Percentiles rank a stretch among this genome's conserved stretches.
These are phyloP conservation scores for Marasmius oreades DNA, from an alignment of 1,284 basidiomycete species.

Conservation along the genomic window DNA sequence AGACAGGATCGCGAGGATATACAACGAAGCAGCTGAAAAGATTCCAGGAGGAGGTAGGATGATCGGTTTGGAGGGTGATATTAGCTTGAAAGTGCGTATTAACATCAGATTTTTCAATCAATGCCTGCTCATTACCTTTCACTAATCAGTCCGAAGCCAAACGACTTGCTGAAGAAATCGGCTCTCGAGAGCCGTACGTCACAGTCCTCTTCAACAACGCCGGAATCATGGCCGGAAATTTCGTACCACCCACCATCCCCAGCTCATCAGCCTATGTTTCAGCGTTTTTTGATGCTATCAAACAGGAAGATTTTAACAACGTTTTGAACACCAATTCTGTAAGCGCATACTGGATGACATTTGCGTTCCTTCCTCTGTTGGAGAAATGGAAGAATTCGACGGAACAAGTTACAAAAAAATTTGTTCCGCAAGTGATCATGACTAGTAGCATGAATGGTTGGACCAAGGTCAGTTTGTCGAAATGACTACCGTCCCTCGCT, in stretches of 20 bases:
- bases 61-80: slow-evolving; percentile 40
- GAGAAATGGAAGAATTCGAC: slow-evolving; percentile 40
- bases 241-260: slow-evolving; percentile 26
- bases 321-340: slow-evolving; percentile 39
- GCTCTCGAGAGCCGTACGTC: slow-evolving; percentile 35
- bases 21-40: slow-evolving; percentile 36
- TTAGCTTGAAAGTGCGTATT: slow-evolving; percentile 38
- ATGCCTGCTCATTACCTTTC: not conserved
- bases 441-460: slow-evolving; percentile 53
- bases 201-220: slow-evolving; percentile 40
- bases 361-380: slow-evolving; percentile 48
- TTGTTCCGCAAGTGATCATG: slow-evolving; percentile 48
- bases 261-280: slow-evolving; percentile 36
- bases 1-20: slow-evolving; percentile 31
- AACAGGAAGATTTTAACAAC: slow-evolving; percentile 37
- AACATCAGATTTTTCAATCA: not conserved
- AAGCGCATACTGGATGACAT: slow-evolving; percentile 48
- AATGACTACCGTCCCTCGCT: not conserved
- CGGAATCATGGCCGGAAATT: slow-evolving; percentile 24
- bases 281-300: slow-evolving; percentile 37
- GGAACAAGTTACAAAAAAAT: slow-evolving; percentile 27
- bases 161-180: slow-evolving; percentile 41
- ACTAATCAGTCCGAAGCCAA: slow-evolving; percentile 37
- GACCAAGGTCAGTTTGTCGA: slow-evolving; percentile 38
- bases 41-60: slow-evolving; percentile 32